These are phyloP conservation scores for Vicia sativa DNA, from an alignment of 306 rosid genomes.

Conservation along the genomic window DNA sequence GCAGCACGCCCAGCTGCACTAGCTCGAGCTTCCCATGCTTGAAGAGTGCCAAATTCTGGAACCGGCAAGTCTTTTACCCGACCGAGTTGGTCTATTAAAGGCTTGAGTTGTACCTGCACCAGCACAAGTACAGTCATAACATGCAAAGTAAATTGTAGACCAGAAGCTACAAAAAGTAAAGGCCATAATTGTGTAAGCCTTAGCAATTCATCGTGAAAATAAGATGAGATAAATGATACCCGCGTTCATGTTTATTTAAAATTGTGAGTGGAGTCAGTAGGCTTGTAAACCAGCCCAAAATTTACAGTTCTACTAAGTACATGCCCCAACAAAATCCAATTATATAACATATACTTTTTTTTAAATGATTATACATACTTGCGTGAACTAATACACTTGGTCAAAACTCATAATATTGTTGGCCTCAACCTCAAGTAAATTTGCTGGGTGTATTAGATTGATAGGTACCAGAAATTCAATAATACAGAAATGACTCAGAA, in stretches of 20 bases:
- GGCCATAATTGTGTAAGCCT: not conserved
- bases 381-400: slow-evolving; percentile 1
- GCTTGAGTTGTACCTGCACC: slow-evolving; percentile 86
- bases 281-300: slow-evolving; percentile 1
- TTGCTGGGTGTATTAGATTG: not conserved
- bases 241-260: slow-evolving; percentile 13
- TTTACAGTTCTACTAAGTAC: slow-evolving; percentile 12
- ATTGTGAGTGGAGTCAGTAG: not conserved
- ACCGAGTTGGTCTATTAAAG: slow-evolving; percentile 80
- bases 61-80: slow-evolving; percentile 88
- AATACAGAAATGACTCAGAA: slow-evolving; percentile 3
- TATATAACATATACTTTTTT: not conserved
- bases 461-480: not conserved
- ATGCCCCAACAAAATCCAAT: slow-evolving; percentile 10
- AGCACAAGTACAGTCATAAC: slow-evolving; percentile 25
- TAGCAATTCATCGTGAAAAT: slow-evolving; percentile 2
- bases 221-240: slow-evolving; percentile 17
- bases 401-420: slow-evolving; percentile 9
- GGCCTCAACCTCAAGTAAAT: slow-evolving; percentile 14
- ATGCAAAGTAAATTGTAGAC: slow-evolving; percentile 17
- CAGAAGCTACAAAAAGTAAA: slow-evolving; percentile 37
- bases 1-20: slow-evolving; percentile 79
- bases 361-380: not conserved
- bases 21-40: slow-evolving; percentile 97
- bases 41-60: slow-evolving; percentile 92